phyloP scores from a whole-genome alignment of 495 filamentous ascomycete species.

The Aspergillus biplanus region DNA sequence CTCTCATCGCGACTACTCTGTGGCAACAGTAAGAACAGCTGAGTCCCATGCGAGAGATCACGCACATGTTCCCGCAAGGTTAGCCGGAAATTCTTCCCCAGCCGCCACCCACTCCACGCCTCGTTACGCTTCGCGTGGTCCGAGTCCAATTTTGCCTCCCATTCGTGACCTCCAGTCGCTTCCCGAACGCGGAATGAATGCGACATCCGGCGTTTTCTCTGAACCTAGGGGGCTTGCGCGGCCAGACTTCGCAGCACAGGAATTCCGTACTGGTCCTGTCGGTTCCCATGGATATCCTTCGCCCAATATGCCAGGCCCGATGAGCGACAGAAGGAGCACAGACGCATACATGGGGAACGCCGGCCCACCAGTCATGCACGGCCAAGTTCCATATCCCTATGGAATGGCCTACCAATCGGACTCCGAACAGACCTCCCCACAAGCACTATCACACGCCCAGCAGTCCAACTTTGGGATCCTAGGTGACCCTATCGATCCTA shows the following conservation, averaged over 20 bases:
- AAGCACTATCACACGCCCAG: slow-evolving; percentile 34
- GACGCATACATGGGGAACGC: slow-evolving; percentile 30
- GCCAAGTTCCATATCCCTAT: slow-evolving; percentile 36
- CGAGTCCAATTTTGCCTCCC: slow-evolving; percentile 46
- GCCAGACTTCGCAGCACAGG: slow-evolving; percentile 35
- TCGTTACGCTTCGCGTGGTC: slow-evolving; percentile 35
- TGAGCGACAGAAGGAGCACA: slow-evolving; percentile 32
- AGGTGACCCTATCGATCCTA: slow-evolving; percentile 47
- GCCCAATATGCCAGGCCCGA: slow-evolving; percentile 23
- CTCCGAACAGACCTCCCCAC: slow-evolving; percentile 38
- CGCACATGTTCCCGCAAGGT: slow-evolving; percentile 13
- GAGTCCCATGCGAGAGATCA: slow-evolving; percentile 24
- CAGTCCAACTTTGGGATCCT: slow-evolving; percentile 51
- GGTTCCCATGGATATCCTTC: slow-evolving; percentile 16
- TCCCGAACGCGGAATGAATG: slow-evolving; percentile 32
- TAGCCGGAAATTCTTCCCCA: slow-evolving; percentile 21
- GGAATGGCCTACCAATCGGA: slow-evolving; percentile 38
- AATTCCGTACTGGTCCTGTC: slow-evolving; percentile 28
- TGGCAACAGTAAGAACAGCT: slow-evolving; percentile 14
- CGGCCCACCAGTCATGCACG: slow-evolving; percentile 33
- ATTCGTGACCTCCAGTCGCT: slow-evolving; percentile 47
- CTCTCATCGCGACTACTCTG: slow-evolving; percentile 38
- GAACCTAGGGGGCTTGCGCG: slow-evolving; percentile 35
- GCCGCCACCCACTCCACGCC: slow-evolving; percentile 19
- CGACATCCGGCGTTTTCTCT: slow-evolving; percentile 31